phyloP scores from a whole-genome alignment of 1,284 basidiomycete species.

The Cystobasidium sp. region DNA sequence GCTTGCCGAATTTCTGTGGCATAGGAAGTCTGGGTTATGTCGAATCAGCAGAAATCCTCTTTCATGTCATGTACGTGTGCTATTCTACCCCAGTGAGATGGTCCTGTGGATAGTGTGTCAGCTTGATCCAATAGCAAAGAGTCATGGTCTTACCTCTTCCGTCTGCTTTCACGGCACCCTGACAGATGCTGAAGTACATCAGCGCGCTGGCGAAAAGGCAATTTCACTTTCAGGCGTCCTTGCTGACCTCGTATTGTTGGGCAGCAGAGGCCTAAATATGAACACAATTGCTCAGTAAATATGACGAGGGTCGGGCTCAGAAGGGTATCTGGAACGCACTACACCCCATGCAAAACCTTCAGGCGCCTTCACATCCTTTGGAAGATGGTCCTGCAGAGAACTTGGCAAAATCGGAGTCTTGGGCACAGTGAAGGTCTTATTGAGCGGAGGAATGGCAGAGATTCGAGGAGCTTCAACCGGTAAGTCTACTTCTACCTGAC shows the following conservation, averaged over 20 bases:
- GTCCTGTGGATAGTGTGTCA: constrained; percentile 1
- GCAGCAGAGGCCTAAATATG: constrained; percentile 30
- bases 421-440: constrained; percentile 31
- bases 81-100: constrained; percentile 11
- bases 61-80: not conserved
- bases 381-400: constrained; percentile 36
- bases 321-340: not conserved
- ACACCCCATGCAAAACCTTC: constrained; percentile 38
- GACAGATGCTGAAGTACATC: not conserved
- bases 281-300: not conserved
- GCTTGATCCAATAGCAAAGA: not conserved
- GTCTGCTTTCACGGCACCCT: constrained; percentile 44
- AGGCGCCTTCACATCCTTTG: constrained; percentile 32
- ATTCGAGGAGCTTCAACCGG: constrained; percentile 24
- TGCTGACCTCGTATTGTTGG: constrained; percentile 40
- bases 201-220: too few relatives aligned
- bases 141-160: constrained; percentile 14
- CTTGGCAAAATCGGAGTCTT: constrained; percentile 31
- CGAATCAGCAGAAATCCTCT: constrained; percentile 9
- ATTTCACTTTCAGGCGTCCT: not conserved
- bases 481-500: constrained; percentile 11
- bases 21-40: constrained; percentile 5
- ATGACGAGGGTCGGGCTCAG: not conserved
- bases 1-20: constrained; percentile 15
- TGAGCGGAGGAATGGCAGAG: constrained; percentile 22